Percentiles rank a stretch among this genome's conserved stretches.
Evolutionary conservation across 306 rosid species (phyloP).

Genomic region (Rosa persica): DNA sequence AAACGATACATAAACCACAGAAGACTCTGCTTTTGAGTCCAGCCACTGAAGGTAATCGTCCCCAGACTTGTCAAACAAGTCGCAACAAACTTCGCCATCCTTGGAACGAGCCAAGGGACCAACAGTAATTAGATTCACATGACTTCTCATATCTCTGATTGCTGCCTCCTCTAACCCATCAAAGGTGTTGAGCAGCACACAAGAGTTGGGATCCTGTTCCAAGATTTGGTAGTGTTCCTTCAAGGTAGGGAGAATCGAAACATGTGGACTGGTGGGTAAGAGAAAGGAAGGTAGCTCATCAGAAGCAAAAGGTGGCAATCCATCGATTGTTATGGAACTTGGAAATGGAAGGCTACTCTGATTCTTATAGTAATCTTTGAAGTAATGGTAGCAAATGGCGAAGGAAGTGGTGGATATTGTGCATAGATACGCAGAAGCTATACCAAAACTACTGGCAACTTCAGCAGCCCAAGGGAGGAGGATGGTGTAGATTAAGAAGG

Average conservation of each 20-base stretch:
- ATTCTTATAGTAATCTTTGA: background rate
- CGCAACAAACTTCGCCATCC: conserved; percentile 39
- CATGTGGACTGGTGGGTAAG: conserved; percentile 10
- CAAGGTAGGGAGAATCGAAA: conserved; percentile 8
- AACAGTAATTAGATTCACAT: conserved; percentile 27
- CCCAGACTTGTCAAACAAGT: conserved; percentile 8
- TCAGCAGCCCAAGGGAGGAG: conserved; percentile 28
- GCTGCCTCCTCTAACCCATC: conserved; percentile 31
- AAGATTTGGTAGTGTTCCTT: conserved; percentile 12
- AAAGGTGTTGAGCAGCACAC: conserved; percentile 29
- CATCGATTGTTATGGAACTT: conserved; percentile 4
- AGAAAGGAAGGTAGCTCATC: conserved; percentile 13
- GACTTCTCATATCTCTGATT: conserved; percentile 4
- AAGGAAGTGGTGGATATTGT: conserved; percentile 16
- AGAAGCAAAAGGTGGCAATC: conserved; percentile 8
- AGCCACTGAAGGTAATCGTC: conserved; percentile 50
- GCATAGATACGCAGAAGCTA: conserved; percentile 27
- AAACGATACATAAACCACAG: conserved; percentile 60
- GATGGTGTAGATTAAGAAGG: conserved; percentile 23
- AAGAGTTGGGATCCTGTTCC: conserved; percentile 1
- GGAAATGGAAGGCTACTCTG: background rate
- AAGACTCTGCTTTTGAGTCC: conserved; percentile 34
- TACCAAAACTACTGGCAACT: conserved; percentile 22
- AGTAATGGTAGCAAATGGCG: conserved; percentile 12
- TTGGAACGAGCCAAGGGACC: conserved; percentile 58